Conservation (phyloP, 108 stramenopile genomes). For the Bacterosira constricta region DNA sequence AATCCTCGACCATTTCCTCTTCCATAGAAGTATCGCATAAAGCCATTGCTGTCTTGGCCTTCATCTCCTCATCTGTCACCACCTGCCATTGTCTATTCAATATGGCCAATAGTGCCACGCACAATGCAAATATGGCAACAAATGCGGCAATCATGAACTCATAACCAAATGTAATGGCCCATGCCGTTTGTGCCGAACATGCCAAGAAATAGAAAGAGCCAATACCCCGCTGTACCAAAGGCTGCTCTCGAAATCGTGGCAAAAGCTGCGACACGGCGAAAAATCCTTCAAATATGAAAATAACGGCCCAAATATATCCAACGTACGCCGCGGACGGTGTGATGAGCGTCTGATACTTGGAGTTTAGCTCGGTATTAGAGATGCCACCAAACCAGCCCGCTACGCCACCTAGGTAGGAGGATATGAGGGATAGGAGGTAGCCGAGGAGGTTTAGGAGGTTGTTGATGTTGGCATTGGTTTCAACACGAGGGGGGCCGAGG, state of each 20-base stretch:
- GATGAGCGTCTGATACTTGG: conserved; percentile 82
- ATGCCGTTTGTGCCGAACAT: conserved; percentile 24
- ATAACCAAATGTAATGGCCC: conserved; percentile 29
- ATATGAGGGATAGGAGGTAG: conserved; percentile 59
- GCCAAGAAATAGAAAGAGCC: conserved; percentile 5
- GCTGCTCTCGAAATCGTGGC: conserved; percentile 18
- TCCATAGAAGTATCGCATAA: background rate
- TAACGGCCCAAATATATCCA: conserved; percentile 81
- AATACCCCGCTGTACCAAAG: conserved; percentile 27
- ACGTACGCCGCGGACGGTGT: conserved; percentile 72
- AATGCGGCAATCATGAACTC: conserved; percentile 29
- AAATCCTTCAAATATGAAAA: conserved; percentile 69
- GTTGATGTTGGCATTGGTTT: conserved; percentile 1
- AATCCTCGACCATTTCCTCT: background rate
- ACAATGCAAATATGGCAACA: conserved; percentile 9
- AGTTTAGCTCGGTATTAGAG: conserved; percentile 59
- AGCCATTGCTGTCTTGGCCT: background rate
- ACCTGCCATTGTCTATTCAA: conserved; percentile 19
- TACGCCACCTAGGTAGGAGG: conserved; percentile 61
- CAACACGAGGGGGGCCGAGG: background rate
- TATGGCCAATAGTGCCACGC: conserved; percentile 12
- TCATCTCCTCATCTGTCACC: conserved; percentile 1
- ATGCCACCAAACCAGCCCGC: conserved; percentile 33
- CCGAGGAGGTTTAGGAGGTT: conserved; percentile 60
- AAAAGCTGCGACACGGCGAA: conserved; percentile 65